Conservation (phyloP, 2,329 filamentous ascomycete genomes). For the Exophiala xenobiotica region DNA sequence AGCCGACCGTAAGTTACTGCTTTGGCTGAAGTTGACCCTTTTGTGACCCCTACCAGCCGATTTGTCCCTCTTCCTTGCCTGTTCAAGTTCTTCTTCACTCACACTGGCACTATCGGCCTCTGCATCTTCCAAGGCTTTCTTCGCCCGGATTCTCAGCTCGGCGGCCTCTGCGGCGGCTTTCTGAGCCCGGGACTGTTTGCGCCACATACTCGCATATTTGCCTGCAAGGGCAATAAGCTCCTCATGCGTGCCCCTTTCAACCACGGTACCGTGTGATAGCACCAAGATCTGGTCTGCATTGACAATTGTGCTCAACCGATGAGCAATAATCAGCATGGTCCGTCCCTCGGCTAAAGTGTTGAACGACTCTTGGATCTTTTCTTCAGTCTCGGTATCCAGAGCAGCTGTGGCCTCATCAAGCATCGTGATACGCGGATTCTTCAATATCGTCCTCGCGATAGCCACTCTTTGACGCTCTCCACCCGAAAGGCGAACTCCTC, state of each 20-base stretch:
- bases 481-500: constrained; percentile 80
- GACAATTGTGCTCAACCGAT: constrained; percentile 81
- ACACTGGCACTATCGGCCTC: constrained; percentile 50
- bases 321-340: constrained; percentile 92
- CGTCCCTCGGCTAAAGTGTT: constrained; percentile 78
- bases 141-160: constrained; percentile 44
- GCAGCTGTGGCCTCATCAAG: constrained; percentile 91
- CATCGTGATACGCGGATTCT: constrained; percentile 87
- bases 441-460: constrained; percentile 88
- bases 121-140: constrained; percentile 39
- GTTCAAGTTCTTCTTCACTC: constrained; percentile 45
- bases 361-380: constrained; percentile 86
- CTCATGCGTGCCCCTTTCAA: constrained; percentile 75
- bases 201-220: constrained; percentile 82
- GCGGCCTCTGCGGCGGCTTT: constrained; percentile 63
- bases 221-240: constrained; percentile 70
- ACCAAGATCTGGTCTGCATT: constrained; percentile 84
- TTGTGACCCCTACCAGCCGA: constrained; percentile 22
- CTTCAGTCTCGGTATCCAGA: constrained; percentile 86
- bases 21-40: constrained; percentile 30
- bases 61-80: constrained; percentile 20
- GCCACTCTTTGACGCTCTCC: constrained; percentile 93
- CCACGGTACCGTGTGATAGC: constrained; percentile 71
- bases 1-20: constrained; percentile 22
- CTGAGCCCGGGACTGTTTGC: constrained; percentile 79